phyloP scores from a whole-genome alignment of 2,329 filamentous ascomycete genomes.

The Neofusicoccum umdonicola region DNA sequence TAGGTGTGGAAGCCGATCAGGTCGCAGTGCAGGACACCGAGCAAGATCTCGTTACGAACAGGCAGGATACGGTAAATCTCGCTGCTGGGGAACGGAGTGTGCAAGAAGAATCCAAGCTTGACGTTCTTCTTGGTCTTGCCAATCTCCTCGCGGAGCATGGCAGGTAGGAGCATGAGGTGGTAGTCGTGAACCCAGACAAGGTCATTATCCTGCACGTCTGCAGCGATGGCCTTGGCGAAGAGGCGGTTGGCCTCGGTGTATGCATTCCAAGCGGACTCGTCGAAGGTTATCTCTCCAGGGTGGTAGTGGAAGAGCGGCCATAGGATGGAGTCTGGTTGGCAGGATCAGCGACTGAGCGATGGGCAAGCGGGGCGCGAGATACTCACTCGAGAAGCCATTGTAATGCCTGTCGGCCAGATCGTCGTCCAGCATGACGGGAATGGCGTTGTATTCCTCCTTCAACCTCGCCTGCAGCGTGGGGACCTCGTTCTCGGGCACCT shows the following conservation, averaged over 20 bases:
- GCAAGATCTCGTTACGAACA: conserved; percentile 82
- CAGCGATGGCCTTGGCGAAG: conserved; percentile 83
- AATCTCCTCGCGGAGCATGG: conserved; percentile 91
- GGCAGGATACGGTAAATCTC: conserved; percentile 96
- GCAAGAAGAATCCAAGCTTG: conserved; percentile 97
- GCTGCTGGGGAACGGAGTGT: conserved; percentile 94
- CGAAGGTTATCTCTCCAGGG: conserved; percentile 95
- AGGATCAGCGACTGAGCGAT: background rate
- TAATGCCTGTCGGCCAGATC: conserved; percentile 94
- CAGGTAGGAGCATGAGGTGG: conserved; percentile 92
- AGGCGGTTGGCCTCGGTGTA: conserved; percentile 91
- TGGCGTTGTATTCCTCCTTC: conserved; percentile 82
- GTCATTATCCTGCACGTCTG: conserved; percentile 88
- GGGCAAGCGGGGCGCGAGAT: background rate
- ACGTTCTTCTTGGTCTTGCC: conserved; percentile 80
- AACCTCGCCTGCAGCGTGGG: conserved; percentile 71
- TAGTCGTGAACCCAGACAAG: conserved; percentile 99
- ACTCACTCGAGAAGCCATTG: conserved; percentile 93
- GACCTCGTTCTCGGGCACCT: conserved; percentile 83
- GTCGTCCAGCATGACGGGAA: conserved; percentile 90
- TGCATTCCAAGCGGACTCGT: conserved; percentile 89
- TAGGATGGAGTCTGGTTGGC: conserved; percentile 76
- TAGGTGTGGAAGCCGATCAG: conserved; percentile 98
- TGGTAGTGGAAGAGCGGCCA: conserved; percentile 99
- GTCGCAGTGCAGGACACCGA: conserved; percentile 88